Evolutionary conservation across 257 asterid genomes (phyloP).

Genomic region (Solanum ossicruentum): DNA sequence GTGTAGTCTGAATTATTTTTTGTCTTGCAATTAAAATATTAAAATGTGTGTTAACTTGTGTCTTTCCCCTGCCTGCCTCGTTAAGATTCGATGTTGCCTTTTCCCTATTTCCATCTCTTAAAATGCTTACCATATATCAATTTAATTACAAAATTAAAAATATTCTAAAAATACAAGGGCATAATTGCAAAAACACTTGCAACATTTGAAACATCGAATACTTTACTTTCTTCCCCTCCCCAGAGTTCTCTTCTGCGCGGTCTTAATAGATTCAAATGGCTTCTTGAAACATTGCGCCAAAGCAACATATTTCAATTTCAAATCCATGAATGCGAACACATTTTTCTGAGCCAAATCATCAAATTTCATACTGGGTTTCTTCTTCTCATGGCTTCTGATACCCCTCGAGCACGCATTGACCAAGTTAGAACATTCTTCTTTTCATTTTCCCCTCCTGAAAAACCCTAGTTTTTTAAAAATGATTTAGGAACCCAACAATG

Average conservation of each 20-base stretch:
- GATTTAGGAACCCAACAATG: not conserved
- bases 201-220: not conserved
- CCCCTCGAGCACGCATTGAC: constrained; percentile 36
- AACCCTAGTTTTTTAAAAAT: not conserved
- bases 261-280: not conserved
- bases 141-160: not conserved
- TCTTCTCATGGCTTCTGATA: constrained; percentile 38
- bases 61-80: too few species aligned
- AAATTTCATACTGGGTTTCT: not conserved
- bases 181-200: not conserved
- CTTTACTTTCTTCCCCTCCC: not conserved
- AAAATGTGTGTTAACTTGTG: too few species aligned
- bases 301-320: not conserved
- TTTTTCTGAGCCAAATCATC: not conserved
- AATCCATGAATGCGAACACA: not conserved
- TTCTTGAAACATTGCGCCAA: not conserved
- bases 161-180: not conserved
- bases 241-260: not conserved
- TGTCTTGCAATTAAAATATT: too few species aligned
- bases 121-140: not conserved
- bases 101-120: too few species aligned
- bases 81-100: too few species aligned
- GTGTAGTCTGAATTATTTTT: too few species aligned
- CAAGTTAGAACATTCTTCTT: not conserved
- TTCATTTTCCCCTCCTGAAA: not conserved